Base-by-base conservation (phyloP, 2,329 filamentous ascomycete species). In the Clonostachys byssicola region DNA sequence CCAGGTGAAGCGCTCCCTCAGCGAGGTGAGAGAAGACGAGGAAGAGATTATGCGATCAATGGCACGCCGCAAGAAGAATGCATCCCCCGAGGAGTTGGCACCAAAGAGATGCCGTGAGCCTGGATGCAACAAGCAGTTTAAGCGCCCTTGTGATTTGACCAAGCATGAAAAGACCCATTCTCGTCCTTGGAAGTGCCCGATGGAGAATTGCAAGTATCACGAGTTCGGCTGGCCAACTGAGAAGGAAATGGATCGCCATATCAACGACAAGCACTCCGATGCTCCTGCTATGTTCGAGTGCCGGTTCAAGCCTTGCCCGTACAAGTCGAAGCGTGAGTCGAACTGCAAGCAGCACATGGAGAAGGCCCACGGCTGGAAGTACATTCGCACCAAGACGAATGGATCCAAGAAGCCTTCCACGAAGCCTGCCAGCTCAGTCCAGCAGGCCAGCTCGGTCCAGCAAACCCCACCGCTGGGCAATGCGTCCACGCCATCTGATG, bases 331-430 rank as follows among this genome's bases (percentile, higher is more conserved):
- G 77, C 86, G 92, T 49, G 88, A 96, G 72, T 94, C 88, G 52
- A 97, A 97, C 68, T 95, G 90, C 80, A 96, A 96, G 66, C 92
- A 96, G 68, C 92, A 97, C 70, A 96, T 96, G 92, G 92, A 97
- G 73, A 96, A 96, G 69, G 87, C 89, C 1, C 92, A 97, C 60
- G 85, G 86, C 49, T 96, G 89, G 87, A 77, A 78, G n/a, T 96
- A 96, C 57, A 79, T 92, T 47, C 88, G 92, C 54, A 92, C 90
- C 50, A 96, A 96, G 79, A 92, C 87, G 66, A 96, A 95, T 61
- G 88, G 88, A 63, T 89, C 87, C 70, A 82, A 77, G 63, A 55
- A 58, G 36, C 61, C 48, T 67, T 63, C 40, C 13, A 33, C 7
- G 6, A 23, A 18, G 16, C 14, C 17, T 35, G 7, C 20, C 34